Evolutionary conservation across 768 basidiomycete genomes (phyloP), one percentile per base, ranked within the genome.

Genomic region (Cyclocybe cylindracea): DNA sequence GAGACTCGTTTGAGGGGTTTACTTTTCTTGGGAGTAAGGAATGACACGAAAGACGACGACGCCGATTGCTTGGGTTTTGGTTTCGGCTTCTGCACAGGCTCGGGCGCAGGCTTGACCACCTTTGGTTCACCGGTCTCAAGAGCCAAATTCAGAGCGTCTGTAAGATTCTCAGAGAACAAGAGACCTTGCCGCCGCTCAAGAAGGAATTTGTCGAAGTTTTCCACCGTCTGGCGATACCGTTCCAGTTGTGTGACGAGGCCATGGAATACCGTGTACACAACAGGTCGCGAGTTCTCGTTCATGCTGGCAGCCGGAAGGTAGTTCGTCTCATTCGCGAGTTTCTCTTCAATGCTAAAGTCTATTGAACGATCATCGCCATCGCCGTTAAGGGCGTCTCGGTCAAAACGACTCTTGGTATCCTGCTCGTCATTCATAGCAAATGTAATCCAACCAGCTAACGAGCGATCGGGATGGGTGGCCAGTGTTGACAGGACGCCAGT

Each of bases 151-250:
- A 98, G 74, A 3, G 95, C 95, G 61, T 98, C 96, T 6, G 86
- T 89, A 34, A 97, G 72, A 64, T 94, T 94, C 70, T 97, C 94
- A 3, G 89, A 88, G 68, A 96, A 97, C 13, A 96, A 70, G 7
- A 98, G 76, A 2, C 94, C 95, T 63, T 88, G 89, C 13, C 96
- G 81, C 34, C 96, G 82, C 69, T 98, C 92, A 2, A 84, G 67
- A 2, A 98, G 80, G 61, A 83, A 91, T 62, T 80, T 81, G 72
- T 98, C 94, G 63, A 98, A 97, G 41, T 86, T 73, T 16, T 86
- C 79, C 29, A 96, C 85, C 14, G 78, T 65, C 37, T 79, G 75
- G 6, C 93, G 86, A 70, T 94, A 94, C 40, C 80, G 77, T 60
- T 93, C 89, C 7, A 98, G 78, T 59, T 94, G 91, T 13, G 79